Evolutionary conservation across 2,329 filamentous ascomycete genomes (phyloP).

Genomic region (Periconia digitata): DNA sequence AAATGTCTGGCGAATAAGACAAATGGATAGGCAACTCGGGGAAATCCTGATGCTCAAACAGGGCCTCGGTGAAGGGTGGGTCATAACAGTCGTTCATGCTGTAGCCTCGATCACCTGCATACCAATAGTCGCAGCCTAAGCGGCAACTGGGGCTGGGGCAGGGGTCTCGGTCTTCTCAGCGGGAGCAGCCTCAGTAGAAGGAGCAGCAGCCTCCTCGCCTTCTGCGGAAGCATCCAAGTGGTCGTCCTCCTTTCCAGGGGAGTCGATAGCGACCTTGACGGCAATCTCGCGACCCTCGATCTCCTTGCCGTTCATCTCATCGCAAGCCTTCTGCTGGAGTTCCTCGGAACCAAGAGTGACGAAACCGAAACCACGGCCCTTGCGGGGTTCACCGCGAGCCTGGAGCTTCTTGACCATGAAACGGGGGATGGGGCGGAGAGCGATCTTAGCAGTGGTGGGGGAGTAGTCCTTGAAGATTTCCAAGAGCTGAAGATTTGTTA

Average conservation of each 20-base stretch:
- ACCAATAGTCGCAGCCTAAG: slow-evolving; percentile 24
- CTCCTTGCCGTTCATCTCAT: slow-evolving; percentile 99
- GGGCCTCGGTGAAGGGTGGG: neutral
- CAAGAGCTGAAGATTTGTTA: slow-evolving; percentile 69
- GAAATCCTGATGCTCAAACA: slow-evolving; percentile 9
- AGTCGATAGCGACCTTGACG: slow-evolving; percentile 99
- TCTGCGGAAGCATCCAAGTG: slow-evolving; percentile 55
- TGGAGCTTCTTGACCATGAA: slow-evolving; percentile 99
- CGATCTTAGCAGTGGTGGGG: slow-evolving; percentile 95
- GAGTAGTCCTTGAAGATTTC: slow-evolving; percentile 94
- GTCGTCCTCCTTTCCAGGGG: slow-evolving; percentile 96
- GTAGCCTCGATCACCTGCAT: slow-evolving; percentile 6
- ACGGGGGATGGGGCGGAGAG: slow-evolving; percentile 94
- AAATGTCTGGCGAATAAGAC: slow-evolving; percentile 11
- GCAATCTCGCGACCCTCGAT: slow-evolving; percentile 98
- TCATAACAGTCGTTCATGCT: slow-evolving; percentile 5
- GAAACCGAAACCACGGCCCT: slow-evolving; percentile 98
- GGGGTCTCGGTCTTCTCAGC: slow-evolving; percentile 24
- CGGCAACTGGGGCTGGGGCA: slow-evolving; percentile 31
- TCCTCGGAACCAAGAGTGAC: slow-evolving; percentile 95
- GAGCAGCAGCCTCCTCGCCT: slow-evolving; percentile 39
- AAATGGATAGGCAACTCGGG: slow-evolving; percentile 11
- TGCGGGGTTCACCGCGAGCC: slow-evolving; percentile 95
- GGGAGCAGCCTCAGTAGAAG: slow-evolving; percentile 15
- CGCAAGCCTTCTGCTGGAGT: slow-evolving; percentile 93